Percentiles rank a stretch among this genome's conserved stretches.
These are phyloP conservation scores for Alisma plantagoaquatica DNA, from an alignment of 106 monocot species.

Conservation along the genomic window DNA sequence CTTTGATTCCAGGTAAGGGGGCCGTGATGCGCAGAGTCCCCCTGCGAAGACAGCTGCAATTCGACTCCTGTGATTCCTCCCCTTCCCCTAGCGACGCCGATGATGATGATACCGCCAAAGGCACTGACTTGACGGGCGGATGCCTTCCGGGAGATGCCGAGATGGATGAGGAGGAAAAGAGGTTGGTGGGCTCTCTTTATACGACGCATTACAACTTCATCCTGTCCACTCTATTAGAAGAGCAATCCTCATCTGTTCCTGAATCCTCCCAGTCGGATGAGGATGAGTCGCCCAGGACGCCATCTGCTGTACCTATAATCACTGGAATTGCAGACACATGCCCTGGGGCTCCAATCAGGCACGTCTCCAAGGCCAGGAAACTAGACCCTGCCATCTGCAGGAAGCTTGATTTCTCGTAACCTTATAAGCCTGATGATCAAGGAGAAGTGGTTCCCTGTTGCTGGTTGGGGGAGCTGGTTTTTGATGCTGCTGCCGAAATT, in stretches of 20 bases:
- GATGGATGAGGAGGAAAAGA: conserved; percentile 23
- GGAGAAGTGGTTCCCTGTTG: no score
- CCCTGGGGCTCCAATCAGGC: conserved; percentile 2
- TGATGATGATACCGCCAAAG: background rate
- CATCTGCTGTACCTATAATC: conserved; percentile 17
- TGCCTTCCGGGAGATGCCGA: conserved; percentile 15
- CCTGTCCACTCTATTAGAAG: conserved; percentile 14
- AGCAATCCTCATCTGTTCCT: no score
- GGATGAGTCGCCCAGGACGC: no score
- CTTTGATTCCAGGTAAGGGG: conserved; percentile 34
- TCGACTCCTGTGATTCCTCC: conserved; percentile 15
- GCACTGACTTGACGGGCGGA: conserved; percentile 19
- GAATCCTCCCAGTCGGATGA: no score
- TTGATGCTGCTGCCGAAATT: no score
- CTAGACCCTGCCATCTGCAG: background rate
- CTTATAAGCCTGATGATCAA: no score
- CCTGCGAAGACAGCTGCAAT: conserved; percentile 22
- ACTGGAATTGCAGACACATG: conserved; percentile 6
- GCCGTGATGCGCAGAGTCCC: conserved; percentile 2
- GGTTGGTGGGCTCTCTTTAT: conserved; percentile 11
- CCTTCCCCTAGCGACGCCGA: no score
- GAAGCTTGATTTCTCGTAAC: conserved; percentile 5
- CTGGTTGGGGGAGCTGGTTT: no score
- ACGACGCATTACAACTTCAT: background rate
- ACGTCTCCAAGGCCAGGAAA: background rate